Evolutionary conservation across 345 rosid species (phyloP).

Genomic region (Viola odorata): DNA sequence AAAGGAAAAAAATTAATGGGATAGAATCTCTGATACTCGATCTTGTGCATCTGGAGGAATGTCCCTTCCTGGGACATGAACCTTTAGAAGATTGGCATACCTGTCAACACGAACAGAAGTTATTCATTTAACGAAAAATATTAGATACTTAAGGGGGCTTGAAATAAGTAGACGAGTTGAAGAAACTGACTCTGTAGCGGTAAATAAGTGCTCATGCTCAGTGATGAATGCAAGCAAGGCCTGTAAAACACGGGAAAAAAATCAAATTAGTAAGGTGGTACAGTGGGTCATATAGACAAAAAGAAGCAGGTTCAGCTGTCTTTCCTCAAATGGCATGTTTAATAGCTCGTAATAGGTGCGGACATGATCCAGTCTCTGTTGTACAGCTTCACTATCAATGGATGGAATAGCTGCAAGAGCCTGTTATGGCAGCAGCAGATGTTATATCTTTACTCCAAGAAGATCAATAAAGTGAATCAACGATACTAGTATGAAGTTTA

Average conservation of each 20-base stretch:
- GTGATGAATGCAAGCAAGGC: slow-evolving; percentile 80
- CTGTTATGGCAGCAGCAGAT: slow-evolving; percentile 32
- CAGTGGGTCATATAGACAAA: not conserved
- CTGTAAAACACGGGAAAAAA: slow-evolving; percentile 32
- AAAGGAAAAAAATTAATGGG: slow-evolving; percentile 30
- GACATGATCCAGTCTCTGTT: slow-evolving; percentile 73
- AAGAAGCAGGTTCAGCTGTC: slow-evolving; percentile 12
- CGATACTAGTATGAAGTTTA: slow-evolving; percentile 13
- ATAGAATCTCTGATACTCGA: slow-evolving; percentile 56
- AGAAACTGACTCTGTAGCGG: slow-evolving; percentile 62
- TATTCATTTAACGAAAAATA: not conserved
- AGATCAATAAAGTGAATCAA: not conserved
- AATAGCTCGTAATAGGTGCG: slow-evolving; percentile 83
- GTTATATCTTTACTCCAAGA: not conserved
- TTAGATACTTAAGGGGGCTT: not conserved
- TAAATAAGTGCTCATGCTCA: slow-evolving; percentile 66
- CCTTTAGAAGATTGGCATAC: slow-evolving; percentile 69
- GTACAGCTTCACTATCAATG: slow-evolving; percentile 67
- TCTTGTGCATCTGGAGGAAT: slow-evolving; percentile 69
- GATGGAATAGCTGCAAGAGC: slow-evolving; percentile 92
- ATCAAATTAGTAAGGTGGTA: not conserved
- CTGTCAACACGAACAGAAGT: slow-evolving; percentile 28
- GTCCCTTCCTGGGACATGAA: slow-evolving; percentile 85
- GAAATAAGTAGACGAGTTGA: slow-evolving; percentile 1
- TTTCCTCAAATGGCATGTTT: slow-evolving; percentile 96